Conservation (phyloP, 2,329 filamentous ascomycete species). For the Akanthomyces lecanii region DNA sequence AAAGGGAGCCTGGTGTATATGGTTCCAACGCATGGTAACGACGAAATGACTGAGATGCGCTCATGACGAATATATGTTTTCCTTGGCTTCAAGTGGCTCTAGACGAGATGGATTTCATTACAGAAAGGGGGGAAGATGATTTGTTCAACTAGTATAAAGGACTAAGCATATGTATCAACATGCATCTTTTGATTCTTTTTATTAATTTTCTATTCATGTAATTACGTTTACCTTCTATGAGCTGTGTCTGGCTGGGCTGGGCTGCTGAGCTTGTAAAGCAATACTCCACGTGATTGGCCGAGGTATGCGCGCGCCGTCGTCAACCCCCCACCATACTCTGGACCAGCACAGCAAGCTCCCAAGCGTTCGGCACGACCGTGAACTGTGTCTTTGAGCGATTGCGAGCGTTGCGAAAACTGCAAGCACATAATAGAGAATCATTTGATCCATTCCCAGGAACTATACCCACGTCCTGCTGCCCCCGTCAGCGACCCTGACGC, state of each 20-base stretch:
- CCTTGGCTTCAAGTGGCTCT: conserved; percentile 12
- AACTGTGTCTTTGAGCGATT: not conserved
- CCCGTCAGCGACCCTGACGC: not conserved
- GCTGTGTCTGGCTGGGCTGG: not conserved
- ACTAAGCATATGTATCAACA: conserved; percentile 16
- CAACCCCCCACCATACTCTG: not conserved
- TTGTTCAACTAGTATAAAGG: conserved; percentile 12
- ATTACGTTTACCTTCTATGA: not conserved
- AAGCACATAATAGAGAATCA: not conserved
- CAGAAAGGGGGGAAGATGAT: not conserved
- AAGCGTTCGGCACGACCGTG: not conserved
- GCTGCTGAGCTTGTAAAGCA: not conserved
- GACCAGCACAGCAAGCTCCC: not conserved
- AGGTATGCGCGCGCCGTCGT: not conserved
- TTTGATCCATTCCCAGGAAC: too few relatives aligned
- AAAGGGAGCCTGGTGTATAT: conserved; percentile 22
- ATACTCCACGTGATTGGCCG: conserved; percentile 11
- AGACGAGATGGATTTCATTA: conserved; percentile 13
- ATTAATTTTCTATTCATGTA: not conserved
- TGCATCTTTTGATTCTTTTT: conserved; percentile 14
- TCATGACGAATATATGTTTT: conserved; percentile 23
- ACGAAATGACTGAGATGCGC: conserved; percentile 26
- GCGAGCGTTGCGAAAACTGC: not conserved
- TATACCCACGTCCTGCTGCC: too few relatives aligned
- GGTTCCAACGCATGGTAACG: conserved; percentile 22